Evolutionary conservation across 78 protist genomes (phyloP).

Genomic region (Dictyostelium brefeldianum): DNA sequence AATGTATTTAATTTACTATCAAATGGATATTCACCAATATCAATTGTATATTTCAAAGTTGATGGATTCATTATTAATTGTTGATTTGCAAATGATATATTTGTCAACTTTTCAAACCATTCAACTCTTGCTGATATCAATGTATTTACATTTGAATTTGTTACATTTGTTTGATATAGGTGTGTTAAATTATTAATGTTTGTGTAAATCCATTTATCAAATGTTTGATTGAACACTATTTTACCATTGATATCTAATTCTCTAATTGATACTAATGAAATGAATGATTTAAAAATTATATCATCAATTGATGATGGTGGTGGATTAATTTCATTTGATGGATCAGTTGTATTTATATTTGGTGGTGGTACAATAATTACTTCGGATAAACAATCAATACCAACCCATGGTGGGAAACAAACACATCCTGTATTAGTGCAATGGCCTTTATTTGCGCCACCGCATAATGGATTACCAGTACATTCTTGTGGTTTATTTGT

Average conservation of each 20-base stretch:
- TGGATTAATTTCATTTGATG: background rate
- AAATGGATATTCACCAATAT: background rate
- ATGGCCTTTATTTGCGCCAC: background rate
- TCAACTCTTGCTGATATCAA: background rate
- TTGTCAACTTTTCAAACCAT: background rate
- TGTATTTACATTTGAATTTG: background rate
- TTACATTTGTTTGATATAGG: background rate
- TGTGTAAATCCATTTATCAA: background rate
- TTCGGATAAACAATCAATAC: background rate
- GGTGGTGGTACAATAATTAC: background rate
- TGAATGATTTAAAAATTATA: background rate
- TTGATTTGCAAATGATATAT: constrained; percentile 20
- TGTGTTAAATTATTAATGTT: background rate
- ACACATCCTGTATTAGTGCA: background rate
- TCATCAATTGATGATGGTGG: background rate
- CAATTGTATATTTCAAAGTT: constrained; percentile 25
- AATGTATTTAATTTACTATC: background rate
- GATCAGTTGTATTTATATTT: background rate
- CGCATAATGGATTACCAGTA: background rate
- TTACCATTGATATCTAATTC: background rate
- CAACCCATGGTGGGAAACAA: background rate
- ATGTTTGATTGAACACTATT: background rate
- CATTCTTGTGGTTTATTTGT: background rate
- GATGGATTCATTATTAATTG: background rate
- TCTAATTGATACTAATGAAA: background rate